Evolutionary conservation across 768 basidiomycete species (phyloP).

Genomic region (Termitomyces sp.): DNA sequence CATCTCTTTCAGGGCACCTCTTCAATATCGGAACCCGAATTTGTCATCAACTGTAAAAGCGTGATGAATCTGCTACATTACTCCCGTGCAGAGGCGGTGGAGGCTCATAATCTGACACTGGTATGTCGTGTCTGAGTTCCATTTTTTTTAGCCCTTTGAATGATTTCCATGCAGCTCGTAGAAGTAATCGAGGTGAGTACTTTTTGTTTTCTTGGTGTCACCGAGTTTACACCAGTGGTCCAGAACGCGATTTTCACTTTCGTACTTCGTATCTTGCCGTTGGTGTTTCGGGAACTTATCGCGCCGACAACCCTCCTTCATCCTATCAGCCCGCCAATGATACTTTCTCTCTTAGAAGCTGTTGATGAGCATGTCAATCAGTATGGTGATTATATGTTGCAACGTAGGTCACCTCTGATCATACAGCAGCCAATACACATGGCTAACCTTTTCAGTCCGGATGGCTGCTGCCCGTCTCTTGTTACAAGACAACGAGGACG

Average conservation of each 20-base stretch:
- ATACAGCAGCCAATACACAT: background rate
- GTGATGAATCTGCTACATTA: constrained; percentile 14
- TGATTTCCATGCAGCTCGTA: constrained; percentile 12
- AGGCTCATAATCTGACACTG: constrained; percentile 2
- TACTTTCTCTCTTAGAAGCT: constrained; percentile 15
- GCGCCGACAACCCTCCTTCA: constrained; percentile 9
- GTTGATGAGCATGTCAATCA: constrained; percentile 12
- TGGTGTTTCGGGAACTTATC: constrained; percentile 13
- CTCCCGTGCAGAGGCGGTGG: constrained; percentile 4
- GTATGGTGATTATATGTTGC: constrained; percentile 16
- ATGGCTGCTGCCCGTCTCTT: constrained; percentile 17
- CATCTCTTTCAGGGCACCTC: constrained; percentile 8
- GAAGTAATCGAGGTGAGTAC: constrained; percentile 15
- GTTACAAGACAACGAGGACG: constrained; percentile 14
- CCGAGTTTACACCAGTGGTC: background rate
- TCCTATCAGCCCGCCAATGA: constrained; percentile 15
- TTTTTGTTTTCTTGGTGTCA: background rate
- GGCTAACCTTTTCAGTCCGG: constrained; percentile 12
- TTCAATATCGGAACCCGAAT: constrained; percentile 18
- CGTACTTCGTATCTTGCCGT: constrained; percentile 17
- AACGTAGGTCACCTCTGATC: constrained; percentile 11
- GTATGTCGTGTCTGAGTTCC: constrained; percentile 7
- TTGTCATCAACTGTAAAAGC: constrained; percentile 18
- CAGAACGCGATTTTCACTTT: constrained; percentile 19
- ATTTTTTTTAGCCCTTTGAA: background rate